Conservation (phyloP, 2,329 filamentous ascomycete species). For the Gaeumannomyces sp. region DNA sequence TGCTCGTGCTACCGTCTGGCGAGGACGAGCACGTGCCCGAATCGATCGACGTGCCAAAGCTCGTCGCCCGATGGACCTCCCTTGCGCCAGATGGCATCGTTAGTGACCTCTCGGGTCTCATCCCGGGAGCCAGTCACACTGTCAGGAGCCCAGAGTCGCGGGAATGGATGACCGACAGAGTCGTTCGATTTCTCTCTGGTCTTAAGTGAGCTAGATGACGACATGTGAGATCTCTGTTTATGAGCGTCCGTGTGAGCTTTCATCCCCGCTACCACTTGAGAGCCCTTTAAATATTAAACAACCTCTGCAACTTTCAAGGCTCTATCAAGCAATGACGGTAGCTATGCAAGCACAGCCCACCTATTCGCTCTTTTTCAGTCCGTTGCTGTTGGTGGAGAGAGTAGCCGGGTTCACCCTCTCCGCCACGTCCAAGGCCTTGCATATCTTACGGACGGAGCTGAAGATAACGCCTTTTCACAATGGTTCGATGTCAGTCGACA, state of each 20-base stretch:
- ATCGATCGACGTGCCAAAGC: slow-evolving; percentile 47
- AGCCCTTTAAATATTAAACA: background rate
- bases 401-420: background rate
- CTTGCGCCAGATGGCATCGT: slow-evolving; percentile 36
- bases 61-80: slow-evolving; percentile 52
- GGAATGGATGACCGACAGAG: slow-evolving; percentile 42
- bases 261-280: too few species aligned
- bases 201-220: background rate
- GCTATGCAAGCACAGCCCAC: background rate
- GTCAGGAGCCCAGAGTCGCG: slow-evolving; percentile 40
- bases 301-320: background rate
- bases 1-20: slow-evolving; percentile 60
- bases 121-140: slow-evolving; percentile 46
- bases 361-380: background rate
- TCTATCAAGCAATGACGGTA: background rate
- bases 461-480: slow-evolving; percentile 10
- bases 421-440: slow-evolving; percentile 6
- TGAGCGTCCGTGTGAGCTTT: background rate
- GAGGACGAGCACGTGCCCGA: slow-evolving; percentile 60
- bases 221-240: background rate
- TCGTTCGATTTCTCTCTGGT: slow-evolving; percentile 38
- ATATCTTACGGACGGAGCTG: slow-evolving; percentile 9
- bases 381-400: too few species aligned
- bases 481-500: background rate
- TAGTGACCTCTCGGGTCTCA: slow-evolving; percentile 44